These are phyloP conservation scores for Colletotrichum shisoi DNA, from an alignment of 2,329 filamentous ascomycete genomes.

Conservation along the genomic window DNA sequence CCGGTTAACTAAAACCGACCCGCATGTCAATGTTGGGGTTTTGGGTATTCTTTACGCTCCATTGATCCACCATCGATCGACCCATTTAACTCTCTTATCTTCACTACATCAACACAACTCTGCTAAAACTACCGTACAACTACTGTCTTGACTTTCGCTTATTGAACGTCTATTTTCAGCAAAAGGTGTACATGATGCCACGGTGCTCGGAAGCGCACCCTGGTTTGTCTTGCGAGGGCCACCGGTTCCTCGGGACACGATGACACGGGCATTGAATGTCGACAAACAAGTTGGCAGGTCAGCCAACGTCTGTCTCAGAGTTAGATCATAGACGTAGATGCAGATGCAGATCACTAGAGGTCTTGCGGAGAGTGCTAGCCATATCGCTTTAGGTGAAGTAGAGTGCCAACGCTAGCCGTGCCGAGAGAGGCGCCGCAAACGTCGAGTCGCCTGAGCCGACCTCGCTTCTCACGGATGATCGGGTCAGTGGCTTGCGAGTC, in stretches of 20 bases:
- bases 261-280: background rate
- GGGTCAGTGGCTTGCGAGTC: constrained; percentile 22
- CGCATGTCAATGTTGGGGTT: background rate
- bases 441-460: constrained; percentile 8
- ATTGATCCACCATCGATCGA: background rate
- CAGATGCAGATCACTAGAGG: constrained; percentile 11
- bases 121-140: background rate
- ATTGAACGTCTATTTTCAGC: constrained; percentile 12
- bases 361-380: constrained; percentile 4
- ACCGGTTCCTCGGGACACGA: constrained; percentile 13
- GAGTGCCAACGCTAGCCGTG: constrained; percentile 7
- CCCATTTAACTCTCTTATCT: constrained; percentile 4
- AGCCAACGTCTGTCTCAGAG: background rate
- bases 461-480: constrained; percentile 23
- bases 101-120: background rate
- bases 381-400: background rate
- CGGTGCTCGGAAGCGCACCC: constrained; percentile 9
- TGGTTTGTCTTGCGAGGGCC: constrained; percentile 4
- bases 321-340: too few relatives aligned
- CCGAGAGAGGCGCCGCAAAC: constrained; percentile 8
- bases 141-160: constrained; percentile 6
- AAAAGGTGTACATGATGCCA: background rate
- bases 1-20: constrained; percentile 2
- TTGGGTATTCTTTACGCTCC: background rate
- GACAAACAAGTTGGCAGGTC: constrained; percentile 1